Percentiles rank a stretch among this genome's conserved stretches.
Evolutionary conservation across 768 basidiomycete species (phyloP).

Genomic region (Suillus cothurnatus): DNA sequence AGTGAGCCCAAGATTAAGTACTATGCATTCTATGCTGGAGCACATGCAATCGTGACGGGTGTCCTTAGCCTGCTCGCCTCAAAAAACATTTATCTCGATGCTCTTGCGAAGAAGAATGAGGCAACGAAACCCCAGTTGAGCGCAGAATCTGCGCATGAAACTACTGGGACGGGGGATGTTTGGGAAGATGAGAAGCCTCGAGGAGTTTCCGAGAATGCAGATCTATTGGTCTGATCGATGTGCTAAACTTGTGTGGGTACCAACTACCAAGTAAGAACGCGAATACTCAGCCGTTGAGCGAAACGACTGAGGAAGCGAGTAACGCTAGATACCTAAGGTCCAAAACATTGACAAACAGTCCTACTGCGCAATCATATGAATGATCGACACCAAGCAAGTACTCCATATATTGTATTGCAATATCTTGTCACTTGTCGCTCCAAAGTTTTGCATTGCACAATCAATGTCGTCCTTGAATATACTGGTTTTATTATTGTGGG

Average conservation of each 20-base stretch:
- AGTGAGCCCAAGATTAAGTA: background rate
- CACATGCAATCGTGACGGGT: background rate
- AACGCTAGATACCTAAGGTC: too few species aligned
- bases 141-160: background rate
- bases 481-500: background rate
- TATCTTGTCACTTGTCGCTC: background rate
- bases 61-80: background rate
- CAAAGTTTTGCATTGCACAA: background rate
- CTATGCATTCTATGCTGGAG: slow-evolving; percentile 4
- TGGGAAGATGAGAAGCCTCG: background rate
- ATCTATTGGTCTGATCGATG: background rate
- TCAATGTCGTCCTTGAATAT: background rate
- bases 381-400: background rate
- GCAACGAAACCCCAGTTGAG: background rate
- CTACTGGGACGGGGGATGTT: background rate
- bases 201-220: background rate
- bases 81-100: background rate
- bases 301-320: too few species aligned
- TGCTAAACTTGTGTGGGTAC: background rate
- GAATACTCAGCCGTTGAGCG: too few species aligned
- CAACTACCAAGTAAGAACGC: too few species aligned
- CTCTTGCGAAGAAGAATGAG: background rate
- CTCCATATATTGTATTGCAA: background rate
- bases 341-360: too few species aligned
- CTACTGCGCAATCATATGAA: too few species aligned